These are phyloP conservation scores for Podospora tetraspora DNA, from an alignment of 495 filamentous ascomycete species.

Conservation along the genomic window DNA sequence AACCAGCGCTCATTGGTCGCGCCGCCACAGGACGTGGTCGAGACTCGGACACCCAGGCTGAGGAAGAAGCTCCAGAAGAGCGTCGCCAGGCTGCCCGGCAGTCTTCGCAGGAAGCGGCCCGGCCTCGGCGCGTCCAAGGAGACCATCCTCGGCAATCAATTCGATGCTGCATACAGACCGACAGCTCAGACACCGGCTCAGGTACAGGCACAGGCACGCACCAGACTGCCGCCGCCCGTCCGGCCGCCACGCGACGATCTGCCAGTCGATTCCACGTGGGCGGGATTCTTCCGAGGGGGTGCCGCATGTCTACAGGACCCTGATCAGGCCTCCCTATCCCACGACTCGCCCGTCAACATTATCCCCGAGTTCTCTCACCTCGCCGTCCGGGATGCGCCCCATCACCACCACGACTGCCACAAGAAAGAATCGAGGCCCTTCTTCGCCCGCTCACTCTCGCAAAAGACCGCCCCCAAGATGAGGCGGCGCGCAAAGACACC, in stretches of 20 bases:
- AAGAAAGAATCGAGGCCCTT: constrained; percentile 8
- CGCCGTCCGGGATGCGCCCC: constrained; percentile 20
- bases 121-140: constrained; percentile 18
- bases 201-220: background rate
- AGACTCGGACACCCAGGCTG: constrained; percentile 29
- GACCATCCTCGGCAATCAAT: constrained; percentile 21
- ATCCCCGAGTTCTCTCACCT: constrained; percentile 41
- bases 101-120: constrained; percentile 16
- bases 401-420: constrained; percentile 12
- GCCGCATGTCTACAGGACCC: constrained; percentile 22
- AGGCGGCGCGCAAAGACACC: constrained; percentile 43
- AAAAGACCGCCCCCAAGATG: constrained; percentile 15
- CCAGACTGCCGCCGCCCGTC: background rate
- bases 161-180: constrained; percentile 21
- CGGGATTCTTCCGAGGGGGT: constrained; percentile 31
- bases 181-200: constrained; percentile 10
- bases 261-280: constrained; percentile 33
- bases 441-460: constrained; percentile 10
- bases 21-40: constrained; percentile 17
- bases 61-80: constrained; percentile 42
- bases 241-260: constrained; percentile 11
- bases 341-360: constrained; percentile 21
- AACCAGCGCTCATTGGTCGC: constrained; percentile 25
- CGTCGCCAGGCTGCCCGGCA: constrained; percentile 29
- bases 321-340: constrained; percentile 4